phyloP scores from a whole-genome alignment of 192 early-diverging fungal genomes.

The Chytriomyces hyalinus region DNA sequence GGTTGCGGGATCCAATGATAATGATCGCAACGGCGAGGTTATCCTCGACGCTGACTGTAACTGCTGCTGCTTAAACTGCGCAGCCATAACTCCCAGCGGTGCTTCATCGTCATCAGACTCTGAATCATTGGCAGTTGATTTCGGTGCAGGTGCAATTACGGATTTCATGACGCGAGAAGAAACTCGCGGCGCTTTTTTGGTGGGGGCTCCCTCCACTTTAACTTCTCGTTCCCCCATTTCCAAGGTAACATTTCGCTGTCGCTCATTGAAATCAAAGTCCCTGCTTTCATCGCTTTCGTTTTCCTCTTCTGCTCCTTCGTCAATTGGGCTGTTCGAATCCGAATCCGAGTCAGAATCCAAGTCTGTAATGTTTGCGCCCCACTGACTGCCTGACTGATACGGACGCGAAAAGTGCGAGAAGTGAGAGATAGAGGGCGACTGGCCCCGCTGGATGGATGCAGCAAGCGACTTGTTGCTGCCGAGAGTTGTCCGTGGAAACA shows the following conservation, averaged over 20 bases:
- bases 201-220: not conserved
- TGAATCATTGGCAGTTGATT: not conserved
- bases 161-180: not conserved
- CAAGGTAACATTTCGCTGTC: not conserved
- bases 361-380: not conserved
- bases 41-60: not conserved
- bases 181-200: not conserved
- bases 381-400: constrained; percentile 5
- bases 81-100: constrained; percentile 17
- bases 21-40: not conserved
- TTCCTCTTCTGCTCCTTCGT: not conserved
- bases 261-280: not conserved
- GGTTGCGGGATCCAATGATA: not conserved
- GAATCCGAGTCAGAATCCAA: not conserved
- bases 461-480: too few species aligned
- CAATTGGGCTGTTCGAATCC: not conserved
- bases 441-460: too few species aligned
- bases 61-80: constrained; percentile 10
- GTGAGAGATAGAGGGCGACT: too few species aligned
- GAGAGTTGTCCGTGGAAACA: too few species aligned
- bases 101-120: constrained; percentile 14
- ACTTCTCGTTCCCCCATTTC: not conserved
- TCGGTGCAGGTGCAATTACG: not conserved
- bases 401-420: constrained; percentile 13
- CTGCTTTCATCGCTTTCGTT: too few species aligned